phyloP scores from a whole-genome alignment of 352 stramenopile genomes.

The Thalassiosira oceanica region DNA sequence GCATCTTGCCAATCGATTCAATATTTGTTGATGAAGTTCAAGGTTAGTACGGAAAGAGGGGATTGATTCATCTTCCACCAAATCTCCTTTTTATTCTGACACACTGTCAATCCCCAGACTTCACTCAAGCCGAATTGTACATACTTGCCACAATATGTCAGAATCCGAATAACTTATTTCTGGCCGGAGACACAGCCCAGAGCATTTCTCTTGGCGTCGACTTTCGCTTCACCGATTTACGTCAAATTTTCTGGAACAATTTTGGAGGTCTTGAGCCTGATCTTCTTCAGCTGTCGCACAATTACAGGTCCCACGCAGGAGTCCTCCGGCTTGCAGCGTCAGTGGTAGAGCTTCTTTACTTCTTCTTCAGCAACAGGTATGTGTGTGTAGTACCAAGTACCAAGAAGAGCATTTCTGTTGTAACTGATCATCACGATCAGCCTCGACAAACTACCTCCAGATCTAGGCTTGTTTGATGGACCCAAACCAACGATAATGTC shows the following conservation, averaged over 20 bases:
- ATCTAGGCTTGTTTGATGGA: slow-evolving; percentile 46
- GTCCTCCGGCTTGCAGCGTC: slow-evolving; percentile 49
- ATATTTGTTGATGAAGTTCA: slow-evolving; percentile 60
- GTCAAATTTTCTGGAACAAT: slow-evolving; percentile 36
- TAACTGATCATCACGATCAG: too few species aligned
- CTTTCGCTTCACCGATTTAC: slow-evolving; percentile 57
- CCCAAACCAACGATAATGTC: slow-evolving; percentile 49
- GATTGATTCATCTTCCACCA: too few species aligned
- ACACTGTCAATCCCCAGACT: too few species aligned
- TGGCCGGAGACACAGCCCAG: slow-evolving; percentile 52
- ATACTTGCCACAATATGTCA: slow-evolving; percentile 40
- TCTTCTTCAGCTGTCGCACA: slow-evolving; percentile 50
- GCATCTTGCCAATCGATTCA: slow-evolving; percentile 40
- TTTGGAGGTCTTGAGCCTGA: slow-evolving; percentile 38
- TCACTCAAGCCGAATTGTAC: slow-evolving; percentile 46
- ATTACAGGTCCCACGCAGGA: slow-evolving; percentile 57
- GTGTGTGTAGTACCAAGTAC: too few species aligned
- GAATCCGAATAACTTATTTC: slow-evolving; percentile 44
- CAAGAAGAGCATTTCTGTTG: too few species aligned
- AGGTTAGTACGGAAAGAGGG: too few species aligned
- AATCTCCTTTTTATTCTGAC: too few species aligned
- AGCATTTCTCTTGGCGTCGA: slow-evolving; percentile 44
- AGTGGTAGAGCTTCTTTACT: slow-evolving; percentile 52
- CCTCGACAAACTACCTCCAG: slow-evolving; percentile 41
- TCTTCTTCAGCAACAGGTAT: slow-evolving; percentile 44